Conservation (phyloP, 352 stramenopile genomes). For the Globisporangium spinosum region DNA sequence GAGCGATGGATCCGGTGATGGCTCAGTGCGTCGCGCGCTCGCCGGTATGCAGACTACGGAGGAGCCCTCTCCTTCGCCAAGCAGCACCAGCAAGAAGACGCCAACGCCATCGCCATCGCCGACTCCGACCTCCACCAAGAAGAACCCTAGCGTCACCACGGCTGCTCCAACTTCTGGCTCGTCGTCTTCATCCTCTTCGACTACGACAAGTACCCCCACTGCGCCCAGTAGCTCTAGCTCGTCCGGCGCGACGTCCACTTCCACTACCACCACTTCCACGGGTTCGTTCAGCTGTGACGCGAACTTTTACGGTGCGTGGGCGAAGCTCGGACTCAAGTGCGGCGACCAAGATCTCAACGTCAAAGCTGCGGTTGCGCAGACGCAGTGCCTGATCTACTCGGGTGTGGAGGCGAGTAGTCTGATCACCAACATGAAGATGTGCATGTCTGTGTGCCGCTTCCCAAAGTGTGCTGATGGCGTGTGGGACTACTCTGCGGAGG, state of each 20-base stretch:
- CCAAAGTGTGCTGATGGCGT: conserved; percentile 61
- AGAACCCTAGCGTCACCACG: conserved; percentile 7
- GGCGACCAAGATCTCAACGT: conserved; percentile 47
- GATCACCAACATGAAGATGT: conserved; percentile 59
- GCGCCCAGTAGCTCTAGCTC: conserved; percentile 16
- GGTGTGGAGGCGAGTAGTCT: conserved; percentile 42
- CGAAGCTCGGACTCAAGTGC: conserved; percentile 61
- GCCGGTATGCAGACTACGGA: conserved; percentile 8
- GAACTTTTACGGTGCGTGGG: conserved; percentile 77
- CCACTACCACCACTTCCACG: conserved; percentile 13
- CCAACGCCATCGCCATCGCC: conserved; percentile 4
- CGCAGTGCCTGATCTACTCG: conserved; percentile 79
- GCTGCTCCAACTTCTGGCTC: not conserved
- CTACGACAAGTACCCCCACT: conserved; percentile 19
- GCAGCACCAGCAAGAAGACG: conserved; percentile 27
- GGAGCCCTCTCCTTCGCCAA: conserved; percentile 5
- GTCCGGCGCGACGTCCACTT: conserved; percentile 14
- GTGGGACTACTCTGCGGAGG: conserved; percentile 71
- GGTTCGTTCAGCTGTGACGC: conserved; percentile 71
- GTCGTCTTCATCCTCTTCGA: conserved; percentile 8
- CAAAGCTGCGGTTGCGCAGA: conserved; percentile 35
- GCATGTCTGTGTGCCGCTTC: conserved; percentile 80
- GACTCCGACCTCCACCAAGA: conserved; percentile 11
- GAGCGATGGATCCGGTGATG: conserved; percentile 7
- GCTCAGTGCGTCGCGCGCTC: conserved; percentile 6